Conservation (phyloP, 176 grass and related monocot species). For the Alloteropsis semialata region DNA sequence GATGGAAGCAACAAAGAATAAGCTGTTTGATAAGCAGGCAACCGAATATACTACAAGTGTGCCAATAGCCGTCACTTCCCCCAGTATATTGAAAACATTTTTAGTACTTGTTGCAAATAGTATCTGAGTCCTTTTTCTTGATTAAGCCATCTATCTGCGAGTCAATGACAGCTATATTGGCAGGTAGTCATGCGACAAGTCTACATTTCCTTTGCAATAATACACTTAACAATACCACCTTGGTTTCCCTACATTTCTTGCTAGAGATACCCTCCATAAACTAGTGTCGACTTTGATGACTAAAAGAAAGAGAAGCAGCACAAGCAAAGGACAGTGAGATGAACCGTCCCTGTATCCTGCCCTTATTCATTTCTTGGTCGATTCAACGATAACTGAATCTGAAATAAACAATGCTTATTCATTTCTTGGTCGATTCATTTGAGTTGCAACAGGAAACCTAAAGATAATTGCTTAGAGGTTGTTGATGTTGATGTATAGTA, state of each 20-base stretch:
- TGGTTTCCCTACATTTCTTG: neutral
- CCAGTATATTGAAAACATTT: neutral
- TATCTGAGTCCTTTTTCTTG: neutral
- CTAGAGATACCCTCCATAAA: neutral
- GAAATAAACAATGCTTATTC: too few species aligned
- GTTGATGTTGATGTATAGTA: too few species aligned
- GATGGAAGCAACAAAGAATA: neutral
- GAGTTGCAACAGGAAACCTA: neutral
- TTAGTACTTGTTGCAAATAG: neutral
- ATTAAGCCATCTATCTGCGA: conserved; percentile 4
- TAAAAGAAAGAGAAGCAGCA: neutral
- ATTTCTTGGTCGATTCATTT: neutral
- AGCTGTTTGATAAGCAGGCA: neutral
- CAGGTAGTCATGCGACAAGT: neutral
- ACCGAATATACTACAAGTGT: neutral
- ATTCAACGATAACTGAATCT: neutral
- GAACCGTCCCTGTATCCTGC: neutral
- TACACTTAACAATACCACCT: neutral
- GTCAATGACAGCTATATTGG: conserved; percentile 12
- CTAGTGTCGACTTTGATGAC: neutral
- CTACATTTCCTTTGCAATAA: conserved; percentile 20
- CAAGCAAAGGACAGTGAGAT: neutral
- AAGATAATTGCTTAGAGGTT: neutral
- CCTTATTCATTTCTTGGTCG: neutral
- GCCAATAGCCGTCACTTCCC: neutral